Percentiles rank a stretch among this genome's conserved stretches.
Evolutionary conservation across 192 early-diverging fungal species (phyloP).

Genomic region (Backusella australiensis): DNA sequence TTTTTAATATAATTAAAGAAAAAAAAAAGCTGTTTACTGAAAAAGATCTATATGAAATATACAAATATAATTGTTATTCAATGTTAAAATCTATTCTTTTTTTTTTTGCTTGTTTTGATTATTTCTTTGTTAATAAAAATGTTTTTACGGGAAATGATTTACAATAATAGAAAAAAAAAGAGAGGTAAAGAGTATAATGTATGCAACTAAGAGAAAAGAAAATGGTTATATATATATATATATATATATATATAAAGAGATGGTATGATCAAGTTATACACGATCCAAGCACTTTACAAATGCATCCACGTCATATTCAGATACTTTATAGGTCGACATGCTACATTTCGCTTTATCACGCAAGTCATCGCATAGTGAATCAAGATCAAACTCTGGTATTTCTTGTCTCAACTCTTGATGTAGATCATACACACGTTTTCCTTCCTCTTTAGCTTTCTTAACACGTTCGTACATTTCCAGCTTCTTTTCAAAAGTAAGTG

Average conservation of each 20-base stretch:
- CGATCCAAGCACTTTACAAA: constrained; percentile 21
- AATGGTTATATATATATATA: background rate
- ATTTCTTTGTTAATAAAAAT: background rate
- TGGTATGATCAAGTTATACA: background rate
- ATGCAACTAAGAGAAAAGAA: constrained; percentile 8
- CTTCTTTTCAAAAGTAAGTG: background rate
- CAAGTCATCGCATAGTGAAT: constrained; percentile 27
- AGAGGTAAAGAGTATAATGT: background rate
- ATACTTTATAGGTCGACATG: background rate
- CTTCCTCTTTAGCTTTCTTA: background rate
- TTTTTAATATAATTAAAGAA: background rate
- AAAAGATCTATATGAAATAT: too few relatives aligned
- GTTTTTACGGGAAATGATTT: background rate
- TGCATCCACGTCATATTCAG: constrained; percentile 19
- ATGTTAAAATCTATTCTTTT: background rate
- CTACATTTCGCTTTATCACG: constrained; percentile 23
- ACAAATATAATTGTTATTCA: background rate
- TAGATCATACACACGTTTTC: constrained; percentile 1
- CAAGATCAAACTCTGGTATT: constrained; percentile 18
- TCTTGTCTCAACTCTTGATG: constrained; percentile 16
- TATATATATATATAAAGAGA: too few relatives aligned
- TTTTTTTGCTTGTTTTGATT: background rate
- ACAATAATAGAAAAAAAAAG: constrained; percentile 10
- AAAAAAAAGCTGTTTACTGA: too few relatives aligned
- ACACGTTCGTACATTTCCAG: background rate